Base-by-base conservation (phyloP, 257 asterid species). In the Solanum lignicaule region DNA sequence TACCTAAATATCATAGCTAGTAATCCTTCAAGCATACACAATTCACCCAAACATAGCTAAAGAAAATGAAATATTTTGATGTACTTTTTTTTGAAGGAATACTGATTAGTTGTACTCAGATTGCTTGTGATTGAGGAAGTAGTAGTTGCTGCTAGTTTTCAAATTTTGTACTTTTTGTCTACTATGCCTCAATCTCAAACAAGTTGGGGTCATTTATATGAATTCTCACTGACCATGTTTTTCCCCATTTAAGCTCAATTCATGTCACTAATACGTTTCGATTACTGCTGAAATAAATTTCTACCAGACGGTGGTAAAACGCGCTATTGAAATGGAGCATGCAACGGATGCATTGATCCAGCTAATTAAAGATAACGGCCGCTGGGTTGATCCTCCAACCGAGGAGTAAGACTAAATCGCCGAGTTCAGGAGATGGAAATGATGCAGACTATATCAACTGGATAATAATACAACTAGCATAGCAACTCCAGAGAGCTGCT, bases 311-410 rank as follows among this genome's bases (percentile, higher is more conserved):
- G 98, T 95, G 90, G 96, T 95, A n/a, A 89, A 92, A 81, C 90
- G 98, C 84, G 98, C 87, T 31, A 94, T 95, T 35, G 94, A 91
- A 6, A 94, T 95, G 98, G 97, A 92, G 71, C 91, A 89, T 11
- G 98, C 98, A 41, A 95, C 98, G 13, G 98, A 94, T 88, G 98
- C 98, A 2, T 85, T 95, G 90, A 95, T 95, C 91, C 92, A 94
- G 95, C 94, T 94, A 62, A 94, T 95, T 84, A 95, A 95, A 88
- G 98, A 95, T 79, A 90, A 95, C 25, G 98, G 91, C 62, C 97
- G 98, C 62, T 94, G 98, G 98, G 95, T 92, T 71, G 96, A 95
- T 7, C 98, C 98, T 65, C 94, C 98, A 6, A 85, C 89, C 46
- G 98, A 94, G 84, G 98, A 95, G 91, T 92, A 90, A 87, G 69